phyloP scores from a whole-genome alignment of 2,329 filamentous ascomycete genomes.

The Dothideomycetes sp. region DNA sequence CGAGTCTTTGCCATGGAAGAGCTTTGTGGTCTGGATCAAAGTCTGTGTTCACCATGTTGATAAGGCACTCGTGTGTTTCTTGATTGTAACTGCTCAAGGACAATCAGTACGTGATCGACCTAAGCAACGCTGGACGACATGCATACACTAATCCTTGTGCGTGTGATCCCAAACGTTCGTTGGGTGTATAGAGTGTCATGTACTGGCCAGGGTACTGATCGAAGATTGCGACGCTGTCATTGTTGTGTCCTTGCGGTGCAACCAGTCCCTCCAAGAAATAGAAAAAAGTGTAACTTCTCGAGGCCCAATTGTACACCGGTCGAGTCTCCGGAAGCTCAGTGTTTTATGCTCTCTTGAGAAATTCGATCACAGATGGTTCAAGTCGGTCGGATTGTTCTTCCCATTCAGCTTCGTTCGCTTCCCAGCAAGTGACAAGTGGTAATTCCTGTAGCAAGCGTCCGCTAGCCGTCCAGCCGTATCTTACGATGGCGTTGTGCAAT shows the following conservation, averaged over 20 bases:
- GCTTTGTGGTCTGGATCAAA: not conserved
- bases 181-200: not conserved
- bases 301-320: not conserved
- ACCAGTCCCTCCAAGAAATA: not conserved
- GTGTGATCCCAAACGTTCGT: not conserved
- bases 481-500: not conserved
- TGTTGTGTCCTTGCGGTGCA: not conserved
- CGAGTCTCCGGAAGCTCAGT: not conserved
- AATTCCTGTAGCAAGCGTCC: no score
- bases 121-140: no score
- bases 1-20: slow-evolving; percentile 1
- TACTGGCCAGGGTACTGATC: not conserved
- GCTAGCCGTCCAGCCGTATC: not conserved
- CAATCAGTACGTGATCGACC: not conserved
- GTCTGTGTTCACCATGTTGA: not conserved
- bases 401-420: no score
- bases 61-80: not conserved
- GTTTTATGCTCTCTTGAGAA: not conserved
- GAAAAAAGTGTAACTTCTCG: slow-evolving; percentile 1
- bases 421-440: no score
- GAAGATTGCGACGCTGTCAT: not conserved
- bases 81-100: not conserved
- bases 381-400: no score
- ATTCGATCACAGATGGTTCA: not conserved
- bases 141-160: not conserved